A percentile compares a stretch with the other conserved stretches of the same genome.
Conservation (phyloP, 1,139 yeast species). For the Petasospora rhodanensis region DNA sequence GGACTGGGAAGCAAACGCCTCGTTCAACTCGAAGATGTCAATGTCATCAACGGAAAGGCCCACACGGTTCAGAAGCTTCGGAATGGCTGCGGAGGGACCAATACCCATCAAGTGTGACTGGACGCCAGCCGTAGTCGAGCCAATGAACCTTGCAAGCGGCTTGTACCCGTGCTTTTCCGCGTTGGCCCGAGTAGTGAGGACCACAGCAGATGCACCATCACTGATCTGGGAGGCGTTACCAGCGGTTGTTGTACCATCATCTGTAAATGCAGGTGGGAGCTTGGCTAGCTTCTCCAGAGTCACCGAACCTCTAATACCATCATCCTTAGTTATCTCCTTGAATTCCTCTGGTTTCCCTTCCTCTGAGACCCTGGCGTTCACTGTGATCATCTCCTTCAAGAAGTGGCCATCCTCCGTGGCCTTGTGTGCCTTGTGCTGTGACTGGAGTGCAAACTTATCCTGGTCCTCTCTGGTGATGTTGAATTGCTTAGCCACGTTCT, state of each 20-base stretch:
- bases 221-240: constrained; percentile 94
- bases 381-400: constrained; percentile 72
- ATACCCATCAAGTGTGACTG: constrained; percentile 91
- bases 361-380: constrained; percentile 91
- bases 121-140: constrained; percentile 98
- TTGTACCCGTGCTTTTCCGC: constrained; percentile 76
- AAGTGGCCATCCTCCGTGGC: constrained; percentile 82
- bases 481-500: constrained; percentile 82
- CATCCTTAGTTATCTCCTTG: constrained; percentile 66
- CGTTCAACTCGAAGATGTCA: constrained; percentile 77
- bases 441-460: constrained; percentile 62
- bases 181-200: constrained; percentile 78
- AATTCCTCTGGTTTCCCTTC: constrained; percentile 65
- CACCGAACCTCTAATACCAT: constrained; percentile 72
- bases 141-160: constrained; percentile 81
- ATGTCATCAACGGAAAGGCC: constrained; percentile 50
- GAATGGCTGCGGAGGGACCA: constrained; percentile 89
- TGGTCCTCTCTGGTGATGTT: constrained; percentile 61
- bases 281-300: constrained; percentile 73
- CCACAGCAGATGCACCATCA: constrained; percentile 95
- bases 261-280: constrained; percentile 39
- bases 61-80: constrained; percentile 91
- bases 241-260: constrained; percentile 89
- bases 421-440: constrained; percentile 71
- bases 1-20: constrained; percentile 95